phyloP scores from a whole-genome alignment of 2,329 filamentous ascomycete species.

The Verticillium albo-atrum region DNA sequence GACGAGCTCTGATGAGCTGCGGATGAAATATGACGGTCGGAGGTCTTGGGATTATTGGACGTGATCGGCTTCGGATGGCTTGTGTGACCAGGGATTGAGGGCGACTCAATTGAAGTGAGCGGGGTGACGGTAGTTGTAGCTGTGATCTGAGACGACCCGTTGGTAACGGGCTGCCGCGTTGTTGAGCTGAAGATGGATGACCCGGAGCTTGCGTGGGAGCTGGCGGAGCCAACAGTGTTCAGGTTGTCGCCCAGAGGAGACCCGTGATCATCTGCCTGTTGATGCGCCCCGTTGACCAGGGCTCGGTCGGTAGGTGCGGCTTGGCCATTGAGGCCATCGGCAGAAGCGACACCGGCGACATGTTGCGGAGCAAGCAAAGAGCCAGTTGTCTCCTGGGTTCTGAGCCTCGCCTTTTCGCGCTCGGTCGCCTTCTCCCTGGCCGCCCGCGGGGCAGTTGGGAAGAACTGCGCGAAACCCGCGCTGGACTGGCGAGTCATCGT shows the following conservation, averaged over 20 bases:
- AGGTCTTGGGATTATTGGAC: constrained; percentile 47
- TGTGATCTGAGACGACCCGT: constrained; percentile 33
- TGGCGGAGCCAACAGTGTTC: constrained; percentile 67
- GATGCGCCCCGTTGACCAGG: constrained; percentile 29
- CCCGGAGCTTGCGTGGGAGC: constrained; percentile 64
- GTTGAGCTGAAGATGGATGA: constrained; percentile 66
- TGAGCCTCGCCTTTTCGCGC: constrained; percentile 55
- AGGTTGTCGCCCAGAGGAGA: constrained; percentile 60
- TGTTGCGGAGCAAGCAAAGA: constrained; percentile 14
- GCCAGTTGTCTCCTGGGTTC: constrained; percentile 29
- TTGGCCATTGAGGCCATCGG: constrained; percentile 7
- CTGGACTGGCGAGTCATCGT: constrained; percentile 74
- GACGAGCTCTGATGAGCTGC: constrained; percentile 20
- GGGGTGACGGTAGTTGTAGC: constrained; percentile 44
- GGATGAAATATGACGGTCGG: constrained; percentile 27
- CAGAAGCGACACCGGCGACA: constrained; percentile 17
- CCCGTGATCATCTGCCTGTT: constrained; percentile 51
- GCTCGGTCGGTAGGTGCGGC: constrained; percentile 9
- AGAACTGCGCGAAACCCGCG: constrained; percentile 83
- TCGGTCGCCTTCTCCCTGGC: constrained; percentile 55
- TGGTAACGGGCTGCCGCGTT: constrained; percentile 34
- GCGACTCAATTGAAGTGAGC: constrained; percentile 48
- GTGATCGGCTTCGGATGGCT: constrained; percentile 49
- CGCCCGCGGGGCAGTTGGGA: constrained; percentile 70
- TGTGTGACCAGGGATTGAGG: constrained; percentile 41